These are phyloP conservation scores for Ilyonectria mors-panacis DNA, from an alignment of 2,329 filamentous ascomycete species.

Conservation along the genomic window DNA sequence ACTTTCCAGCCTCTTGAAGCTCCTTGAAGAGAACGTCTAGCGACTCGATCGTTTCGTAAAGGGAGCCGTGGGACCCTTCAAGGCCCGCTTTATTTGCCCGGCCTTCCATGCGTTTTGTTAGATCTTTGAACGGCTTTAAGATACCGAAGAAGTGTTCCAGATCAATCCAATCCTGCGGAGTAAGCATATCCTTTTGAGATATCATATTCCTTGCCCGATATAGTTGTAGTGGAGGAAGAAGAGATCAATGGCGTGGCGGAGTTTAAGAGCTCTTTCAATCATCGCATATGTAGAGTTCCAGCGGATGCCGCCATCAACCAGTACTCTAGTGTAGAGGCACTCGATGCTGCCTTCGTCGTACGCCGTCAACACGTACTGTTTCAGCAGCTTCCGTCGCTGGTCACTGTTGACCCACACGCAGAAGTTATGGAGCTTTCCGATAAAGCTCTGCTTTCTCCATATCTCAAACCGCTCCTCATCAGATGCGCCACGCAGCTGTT, in stretches of 20 bases:
- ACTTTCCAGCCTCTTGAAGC: too few species aligned
- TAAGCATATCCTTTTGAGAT: neutral
- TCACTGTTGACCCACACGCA: neutral
- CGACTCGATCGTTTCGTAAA: too few species aligned
- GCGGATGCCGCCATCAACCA: neutral
- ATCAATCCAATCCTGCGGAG: neutral
- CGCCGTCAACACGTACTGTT: neutral
- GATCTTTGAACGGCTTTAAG: neutral
- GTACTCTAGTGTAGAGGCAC: neutral
- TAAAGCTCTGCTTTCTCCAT: neutral
- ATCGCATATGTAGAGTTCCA: neutral
- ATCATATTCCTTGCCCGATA: neutral
- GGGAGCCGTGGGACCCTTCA: too few species aligned
- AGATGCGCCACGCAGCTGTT: neutral
- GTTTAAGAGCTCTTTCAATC: neutral
- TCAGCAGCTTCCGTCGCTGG: neutral
- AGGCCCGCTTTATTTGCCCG: too few species aligned
- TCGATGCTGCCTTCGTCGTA: neutral
- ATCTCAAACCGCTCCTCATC: neutral
- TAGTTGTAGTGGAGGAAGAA: neutral
- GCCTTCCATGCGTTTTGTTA: too few species aligned
- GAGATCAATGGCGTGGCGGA: neutral
- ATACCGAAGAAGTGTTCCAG: neutral
- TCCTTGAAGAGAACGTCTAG: too few species aligned
- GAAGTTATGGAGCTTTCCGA: neutral